These are phyloP conservation scores for Phytophthora podocarpi DNA, from an alignment of 352 stramenopile genomes.

Conservation along the genomic window DNA sequence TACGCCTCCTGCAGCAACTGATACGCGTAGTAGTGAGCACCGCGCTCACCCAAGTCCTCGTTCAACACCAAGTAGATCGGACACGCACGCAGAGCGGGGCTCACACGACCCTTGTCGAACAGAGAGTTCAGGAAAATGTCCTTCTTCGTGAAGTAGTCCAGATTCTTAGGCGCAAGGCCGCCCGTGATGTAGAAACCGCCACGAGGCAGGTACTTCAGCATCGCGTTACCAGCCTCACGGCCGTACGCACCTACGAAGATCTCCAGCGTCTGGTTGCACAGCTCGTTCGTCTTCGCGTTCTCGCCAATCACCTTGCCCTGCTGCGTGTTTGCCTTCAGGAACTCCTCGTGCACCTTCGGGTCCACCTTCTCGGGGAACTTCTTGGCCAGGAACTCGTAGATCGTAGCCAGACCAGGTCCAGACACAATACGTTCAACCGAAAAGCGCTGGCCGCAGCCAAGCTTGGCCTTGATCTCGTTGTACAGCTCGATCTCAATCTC, in stretches of 20 bases:
- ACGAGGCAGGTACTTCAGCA: constrained; percentile 95
- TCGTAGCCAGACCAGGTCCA: constrained; percentile 94
- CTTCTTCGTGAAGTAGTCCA: constrained; percentile 91
- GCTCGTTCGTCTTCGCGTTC: constrained; percentile 82
- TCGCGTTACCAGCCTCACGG: constrained; percentile 92
- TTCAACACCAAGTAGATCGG: constrained; percentile 91
- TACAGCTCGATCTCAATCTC: constrained; percentile 90
- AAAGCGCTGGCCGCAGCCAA: constrained; percentile 86
- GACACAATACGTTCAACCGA: constrained; percentile 97
- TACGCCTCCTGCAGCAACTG: too few species aligned
- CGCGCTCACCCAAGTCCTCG: constrained; percentile 91
- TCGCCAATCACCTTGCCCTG: constrained; percentile 88
- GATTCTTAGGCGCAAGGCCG: constrained; percentile 96
- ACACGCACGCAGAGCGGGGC: constrained; percentile 68
- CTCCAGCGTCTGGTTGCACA: constrained; percentile 91
- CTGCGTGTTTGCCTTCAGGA: constrained; percentile 61
- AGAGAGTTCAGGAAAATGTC: constrained; percentile 83
- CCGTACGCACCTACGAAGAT: constrained; percentile 96
- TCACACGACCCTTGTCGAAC: constrained; percentile 91
- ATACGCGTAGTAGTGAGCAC: constrained; percentile 89
- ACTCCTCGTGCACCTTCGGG: constrained; percentile 74
- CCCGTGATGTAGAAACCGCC: constrained; percentile 98
- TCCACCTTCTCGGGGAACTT: constrained; percentile 92
- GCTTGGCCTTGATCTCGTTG: constrained; percentile 86
- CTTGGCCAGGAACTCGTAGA: constrained; percentile 95